Base-by-base conservation (phyloP, 305 asterid genomes). In the Fraxinus angustifolia region DNA sequence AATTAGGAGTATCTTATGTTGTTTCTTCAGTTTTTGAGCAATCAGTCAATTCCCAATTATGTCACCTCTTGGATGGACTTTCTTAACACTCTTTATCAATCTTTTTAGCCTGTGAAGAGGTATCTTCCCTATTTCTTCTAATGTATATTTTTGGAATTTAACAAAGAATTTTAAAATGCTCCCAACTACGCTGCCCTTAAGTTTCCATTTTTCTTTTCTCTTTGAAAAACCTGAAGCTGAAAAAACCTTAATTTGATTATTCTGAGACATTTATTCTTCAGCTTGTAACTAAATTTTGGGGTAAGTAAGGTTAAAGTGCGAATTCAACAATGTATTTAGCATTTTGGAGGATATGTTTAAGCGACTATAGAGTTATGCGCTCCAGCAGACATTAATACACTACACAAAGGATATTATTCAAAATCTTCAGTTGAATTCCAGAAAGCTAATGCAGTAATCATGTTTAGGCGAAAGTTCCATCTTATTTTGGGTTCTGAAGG, bases 371-470 rank as follows among this genome's bases (percentile, higher is more conserved):
- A 62, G 12, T 58, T 21, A 8, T 38, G 50, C 17, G 21, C 73
- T 78, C 71, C 16, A 10, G 12, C 42, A 10, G 17, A 23, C 42
- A 31, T 58, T 60, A 12, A 34, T 76, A 11, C 34, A 36, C 33
- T 1, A 21, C 50, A 34, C 42, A 45, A 78, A 75, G 76, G 68
- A 70, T 82, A 56, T 10, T 19, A 67, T 70, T 0, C 28, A 19
- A 30, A 50, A 80, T 31, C 72, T 75, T 78, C 23, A 8, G 72
- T 80, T 12, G 81, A 56, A 80, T 35, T 35, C 60, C 60, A 76
- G 45, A 5, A 79, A 31, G 10, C 21, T 77, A 16, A 68, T 30
- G 36, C 34, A 30, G 28, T 28, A 79, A 48, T 6, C 72, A 67
- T 68, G 2, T 48, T 26, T 50, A 50, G 68, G 78, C 21, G 68